A percentile compares a stretch with the other conserved stretches of the same genome.
Evolutionary conservation across 331 rosid species (phyloP).

Genomic region (Erythrophleum ivorense): DNA sequence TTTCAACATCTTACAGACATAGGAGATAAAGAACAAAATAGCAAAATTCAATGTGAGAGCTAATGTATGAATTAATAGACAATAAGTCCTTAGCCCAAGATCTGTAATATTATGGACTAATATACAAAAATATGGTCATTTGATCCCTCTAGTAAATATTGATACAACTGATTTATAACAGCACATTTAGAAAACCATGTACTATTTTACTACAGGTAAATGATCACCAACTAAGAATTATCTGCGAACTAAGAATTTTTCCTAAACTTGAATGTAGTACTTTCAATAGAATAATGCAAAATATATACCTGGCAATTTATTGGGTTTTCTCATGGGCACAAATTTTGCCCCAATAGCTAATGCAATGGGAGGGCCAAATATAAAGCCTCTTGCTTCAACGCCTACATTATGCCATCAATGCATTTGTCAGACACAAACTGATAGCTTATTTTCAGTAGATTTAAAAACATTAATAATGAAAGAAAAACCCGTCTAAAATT

Average conservation of each 20-base stretch:
- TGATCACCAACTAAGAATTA: not conserved
- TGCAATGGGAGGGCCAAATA: slow-evolving; percentile 98
- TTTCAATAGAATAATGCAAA: slow-evolving; percentile 28
- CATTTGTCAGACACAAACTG: slow-evolving; percentile 14
- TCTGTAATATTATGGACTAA: not conserved
- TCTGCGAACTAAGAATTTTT: slow-evolving; percentile 24
- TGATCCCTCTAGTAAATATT: not conserved
- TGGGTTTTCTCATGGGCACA: slow-evolving; percentile 98
- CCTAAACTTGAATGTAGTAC: slow-evolving; percentile 3
- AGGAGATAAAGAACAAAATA: not conserved
- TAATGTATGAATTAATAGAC: not conserved
- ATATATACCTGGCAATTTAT: slow-evolving; percentile 86
- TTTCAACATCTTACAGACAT: not conserved
- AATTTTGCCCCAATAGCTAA: slow-evolving; percentile 96
- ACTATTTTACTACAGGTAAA: not conserved
- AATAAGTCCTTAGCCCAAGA: not conserved
- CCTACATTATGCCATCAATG: slow-evolving; percentile 56
- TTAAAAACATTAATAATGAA: slow-evolving; percentile 22
- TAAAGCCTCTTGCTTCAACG: slow-evolving; percentile 95
- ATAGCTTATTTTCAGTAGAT: slow-evolving; percentile 16
- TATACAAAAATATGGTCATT: not conserved
- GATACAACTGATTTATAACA: not conserved
- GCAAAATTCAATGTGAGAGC: not conserved
- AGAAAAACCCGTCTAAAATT: slow-evolving; percentile 23
- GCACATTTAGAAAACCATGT: not conserved